These are phyloP conservation scores for Candida glaebosa DNA, from an alignment of 805 yeast genomes.

Conservation along the genomic window DNA sequence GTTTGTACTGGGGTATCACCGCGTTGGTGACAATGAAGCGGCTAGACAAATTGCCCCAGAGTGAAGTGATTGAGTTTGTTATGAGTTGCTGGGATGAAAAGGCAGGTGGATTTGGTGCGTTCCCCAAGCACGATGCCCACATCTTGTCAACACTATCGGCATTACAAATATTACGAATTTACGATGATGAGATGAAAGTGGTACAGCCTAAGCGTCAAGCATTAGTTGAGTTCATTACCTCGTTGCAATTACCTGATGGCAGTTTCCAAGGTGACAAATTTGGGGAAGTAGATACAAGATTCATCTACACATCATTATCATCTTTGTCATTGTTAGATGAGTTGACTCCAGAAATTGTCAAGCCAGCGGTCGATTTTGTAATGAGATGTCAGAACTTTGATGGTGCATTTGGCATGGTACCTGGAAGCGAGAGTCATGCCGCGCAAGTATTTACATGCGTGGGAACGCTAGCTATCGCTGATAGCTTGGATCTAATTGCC, in stretches of 20 bases:
- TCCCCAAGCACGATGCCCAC: constrained; percentile 88
- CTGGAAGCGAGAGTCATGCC: constrained; percentile 94
- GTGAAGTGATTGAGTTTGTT: constrained; percentile 67
- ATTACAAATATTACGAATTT: constrained; percentile 70
- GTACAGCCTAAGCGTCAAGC: constrained; percentile 28
- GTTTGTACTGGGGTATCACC: constrained; percentile 92
- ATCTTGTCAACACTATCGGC: constrained; percentile 82
- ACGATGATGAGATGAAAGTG: constrained; percentile 40
- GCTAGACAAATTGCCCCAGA: constrained; percentile 50
- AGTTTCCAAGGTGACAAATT: constrained; percentile 86
- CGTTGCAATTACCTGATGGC: constrained; percentile 58
- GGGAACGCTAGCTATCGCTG: constrained; percentile 71
- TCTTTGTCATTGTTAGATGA: constrained; percentile 66
- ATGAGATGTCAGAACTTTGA: constrained; percentile 80
- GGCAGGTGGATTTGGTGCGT: constrained; percentile 85
- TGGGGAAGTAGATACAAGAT: constrained; percentile 92
- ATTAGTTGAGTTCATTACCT: constrained; percentile 23
- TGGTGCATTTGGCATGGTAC: constrained; percentile 91
- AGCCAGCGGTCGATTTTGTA: constrained; percentile 65
- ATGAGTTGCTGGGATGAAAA: constrained; percentile 55
- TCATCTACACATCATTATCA: constrained; percentile 78
- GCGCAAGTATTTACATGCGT: constrained; percentile 88
- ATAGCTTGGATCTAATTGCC: constrained; percentile 46
- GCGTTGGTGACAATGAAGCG: constrained; percentile 63
- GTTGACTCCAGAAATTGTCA: constrained; percentile 51